These are phyloP conservation scores for Lachnellula cervina DNA, from an alignment of 2,329 filamentous ascomycete genomes.

Conservation along the genomic window DNA sequence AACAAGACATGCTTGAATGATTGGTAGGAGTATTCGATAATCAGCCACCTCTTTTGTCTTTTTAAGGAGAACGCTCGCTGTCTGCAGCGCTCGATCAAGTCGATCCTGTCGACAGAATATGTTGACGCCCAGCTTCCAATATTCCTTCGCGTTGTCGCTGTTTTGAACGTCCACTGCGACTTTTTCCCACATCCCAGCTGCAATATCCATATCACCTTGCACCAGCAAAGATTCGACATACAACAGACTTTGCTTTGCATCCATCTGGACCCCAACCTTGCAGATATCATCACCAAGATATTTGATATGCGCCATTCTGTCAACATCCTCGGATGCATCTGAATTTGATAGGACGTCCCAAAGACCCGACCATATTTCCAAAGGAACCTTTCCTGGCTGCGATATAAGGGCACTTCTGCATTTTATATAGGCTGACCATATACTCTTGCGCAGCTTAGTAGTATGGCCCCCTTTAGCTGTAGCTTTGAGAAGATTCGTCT, in stretches of 20 bases:
- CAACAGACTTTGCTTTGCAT: conserved; percentile 54
- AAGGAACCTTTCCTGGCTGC: conserved; percentile 52
- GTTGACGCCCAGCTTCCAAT: conserved; percentile 61
- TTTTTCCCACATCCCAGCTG: conserved; percentile 31
- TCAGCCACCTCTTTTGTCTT: conserved; percentile 40
- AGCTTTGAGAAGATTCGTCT: background rate
- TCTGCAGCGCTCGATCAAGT: conserved; percentile 52
- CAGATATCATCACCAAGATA: conserved; percentile 62
- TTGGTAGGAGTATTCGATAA: conserved; percentile 55
- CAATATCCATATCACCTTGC: conserved; percentile 47
- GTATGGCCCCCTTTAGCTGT: background rate
- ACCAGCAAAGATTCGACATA: conserved; percentile 66
- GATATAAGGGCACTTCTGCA: conserved; percentile 42
- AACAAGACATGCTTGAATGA: conserved; percentile 59
- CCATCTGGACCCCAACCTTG: conserved; percentile 50
- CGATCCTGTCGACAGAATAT: conserved; percentile 58
- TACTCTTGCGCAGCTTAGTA: conserved; percentile 24
- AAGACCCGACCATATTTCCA: conserved; percentile 57
- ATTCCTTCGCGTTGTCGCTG: conserved; percentile 35
- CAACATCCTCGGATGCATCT: conserved; percentile 43
- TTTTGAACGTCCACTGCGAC: conserved; percentile 34
- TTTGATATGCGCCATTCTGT: conserved; percentile 57
- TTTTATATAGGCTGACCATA: conserved; percentile 47
- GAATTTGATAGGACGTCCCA: conserved; percentile 55
- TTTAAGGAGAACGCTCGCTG: conserved; percentile 50